These are phyloP conservation scores for Acer negundo DNA, from an alignment of 345 rosid genomes.

Conservation along the genomic window DNA sequence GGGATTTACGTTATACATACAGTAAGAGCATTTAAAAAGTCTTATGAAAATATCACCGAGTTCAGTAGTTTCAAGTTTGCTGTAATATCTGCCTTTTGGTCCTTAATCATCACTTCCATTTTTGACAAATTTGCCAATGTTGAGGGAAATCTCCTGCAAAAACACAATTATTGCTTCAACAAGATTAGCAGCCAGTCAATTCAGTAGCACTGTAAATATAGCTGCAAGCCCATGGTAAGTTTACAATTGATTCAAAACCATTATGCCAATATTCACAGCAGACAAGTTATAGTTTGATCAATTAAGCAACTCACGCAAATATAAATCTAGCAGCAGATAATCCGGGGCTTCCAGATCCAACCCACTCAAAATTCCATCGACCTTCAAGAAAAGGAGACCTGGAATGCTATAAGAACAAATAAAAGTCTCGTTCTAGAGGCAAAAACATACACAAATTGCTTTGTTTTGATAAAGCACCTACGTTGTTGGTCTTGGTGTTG, in stretches of 20 bases:
- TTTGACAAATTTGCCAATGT: constrained; percentile 67
- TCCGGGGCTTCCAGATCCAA: constrained; percentile 80
- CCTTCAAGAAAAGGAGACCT: constrained; percentile 97
- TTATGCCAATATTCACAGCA: not conserved
- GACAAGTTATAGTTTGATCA: not conserved
- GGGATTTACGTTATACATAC: not conserved
- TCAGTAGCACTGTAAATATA: not conserved
- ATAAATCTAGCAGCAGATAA: constrained; percentile 66
- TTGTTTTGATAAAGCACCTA: constrained; percentile 42
- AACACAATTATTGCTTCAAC: constrained; percentile 15
- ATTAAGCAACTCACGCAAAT: constrained; percentile 54
- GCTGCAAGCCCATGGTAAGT: not conserved
- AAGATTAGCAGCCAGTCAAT: constrained; percentile 5
- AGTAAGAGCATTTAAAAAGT: not conserved
- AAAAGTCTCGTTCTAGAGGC: constrained; percentile 25
- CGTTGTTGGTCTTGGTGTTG: constrained; percentile 92
- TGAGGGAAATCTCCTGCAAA: constrained; percentile 80
- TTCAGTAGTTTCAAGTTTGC: constrained; percentile 64
- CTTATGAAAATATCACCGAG: constrained; percentile 49
- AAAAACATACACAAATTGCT: not conserved
- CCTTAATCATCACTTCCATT: constrained; percentile 70
- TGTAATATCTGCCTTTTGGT: constrained; percentile 58
- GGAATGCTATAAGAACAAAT: constrained; percentile 57
- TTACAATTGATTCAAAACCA: not conserved
- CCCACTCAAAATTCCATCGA: constrained; percentile 93